A percentile compares a stretch with the other conserved stretches of the same genome.
These are phyloP conservation scores for Lachancea dasiensis DNA, from an alignment of 805 yeast species.

Conservation along the genomic window DNA sequence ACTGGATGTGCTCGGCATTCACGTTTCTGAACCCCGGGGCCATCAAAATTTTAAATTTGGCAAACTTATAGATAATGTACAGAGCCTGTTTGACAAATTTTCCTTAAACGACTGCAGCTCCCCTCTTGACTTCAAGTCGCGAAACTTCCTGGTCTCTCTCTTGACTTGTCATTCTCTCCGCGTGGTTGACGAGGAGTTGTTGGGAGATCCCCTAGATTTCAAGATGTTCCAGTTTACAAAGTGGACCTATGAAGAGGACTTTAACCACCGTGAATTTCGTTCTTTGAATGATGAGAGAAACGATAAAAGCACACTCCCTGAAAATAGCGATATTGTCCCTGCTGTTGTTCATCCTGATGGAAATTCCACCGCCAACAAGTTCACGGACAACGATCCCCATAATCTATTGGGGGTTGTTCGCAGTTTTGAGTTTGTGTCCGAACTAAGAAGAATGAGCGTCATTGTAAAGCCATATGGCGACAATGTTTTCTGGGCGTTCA, in stretches of 20 bases:
- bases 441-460: conserved; percentile 86
- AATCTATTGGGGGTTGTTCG: conserved; percentile 43
- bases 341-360: conserved; percentile 43
- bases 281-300: conserved; percentile 36
- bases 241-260: conserved; percentile 72
- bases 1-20: conserved; percentile 75
- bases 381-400: conserved; percentile 33
- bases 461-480: conserved; percentile 46
- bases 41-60: conserved; percentile 23
- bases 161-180: conserved; percentile 83
- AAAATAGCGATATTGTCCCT: conserved; percentile 41
- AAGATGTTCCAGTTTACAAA: conserved; percentile 90
- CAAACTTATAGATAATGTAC: conserved; percentile 20
- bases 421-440: conserved; percentile 77
- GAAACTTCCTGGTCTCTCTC: conserved; percentile 34
- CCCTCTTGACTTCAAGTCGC: conserved; percentile 25
- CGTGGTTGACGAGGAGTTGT: conserved; percentile 64
- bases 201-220: conserved; percentile 91
- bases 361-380: conserved; percentile 26
- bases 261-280: conserved; percentile 34
- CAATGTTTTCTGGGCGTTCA: conserved; percentile 46
- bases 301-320: conserved; percentile 37
- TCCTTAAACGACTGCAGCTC: conserved; percentile 29
- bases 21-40: conserved; percentile 24
- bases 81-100: conserved; percentile 24